Conservation (phyloP, 2,329 filamentous ascomycete genomes). For the Trichoderma simmonsii region DNA sequence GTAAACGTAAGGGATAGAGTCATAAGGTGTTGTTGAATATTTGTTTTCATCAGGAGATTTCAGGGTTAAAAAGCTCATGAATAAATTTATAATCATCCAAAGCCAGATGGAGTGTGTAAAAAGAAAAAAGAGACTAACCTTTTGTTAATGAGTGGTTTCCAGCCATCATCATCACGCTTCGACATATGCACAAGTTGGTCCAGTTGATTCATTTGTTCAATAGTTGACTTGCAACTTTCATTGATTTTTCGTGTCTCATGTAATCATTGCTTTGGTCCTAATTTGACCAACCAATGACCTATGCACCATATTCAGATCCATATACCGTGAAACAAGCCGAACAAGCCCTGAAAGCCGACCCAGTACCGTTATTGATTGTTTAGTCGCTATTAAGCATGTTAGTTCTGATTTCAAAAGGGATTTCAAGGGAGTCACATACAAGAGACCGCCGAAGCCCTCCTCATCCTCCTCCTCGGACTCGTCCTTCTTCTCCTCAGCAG, state of each 20-base stretch:
- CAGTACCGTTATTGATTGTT: constrained; percentile 42
- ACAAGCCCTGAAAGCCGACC: constrained; percentile 39
- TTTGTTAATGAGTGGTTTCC: constrained; percentile 20
- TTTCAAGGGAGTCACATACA: constrained; percentile 45
- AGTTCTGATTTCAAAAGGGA: constrained; percentile 28
- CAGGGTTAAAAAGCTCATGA: constrained; percentile 70
- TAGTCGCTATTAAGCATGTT: constrained; percentile 49
- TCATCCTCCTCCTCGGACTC: constrained; percentile 67
- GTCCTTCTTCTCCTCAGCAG: constrained; percentile 62
- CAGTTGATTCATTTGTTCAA: neutral
- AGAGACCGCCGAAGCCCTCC: constrained; percentile 77
- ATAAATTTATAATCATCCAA: constrained; percentile 55
- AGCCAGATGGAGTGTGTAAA: constrained; percentile 25
- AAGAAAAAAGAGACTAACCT: constrained; percentile 43
- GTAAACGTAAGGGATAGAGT: constrained; percentile 36
- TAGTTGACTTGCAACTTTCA: constrained; percentile 26
- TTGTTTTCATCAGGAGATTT: constrained; percentile 55
- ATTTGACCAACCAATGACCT: constrained; percentile 48
- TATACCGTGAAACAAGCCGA: constrained; percentile 45
- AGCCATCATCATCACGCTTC: constrained; percentile 5
- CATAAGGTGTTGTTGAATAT: constrained; percentile 55
- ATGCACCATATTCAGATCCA: constrained; percentile 44
- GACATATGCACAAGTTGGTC: constrained; percentile 3
- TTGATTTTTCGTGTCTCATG: constrained; percentile 31
- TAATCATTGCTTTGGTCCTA: constrained; percentile 34